phyloP scores from a whole-genome alignment of 2,329 filamentous ascomycete genomes.

The Colletotrichum chlorophyti region DNA sequence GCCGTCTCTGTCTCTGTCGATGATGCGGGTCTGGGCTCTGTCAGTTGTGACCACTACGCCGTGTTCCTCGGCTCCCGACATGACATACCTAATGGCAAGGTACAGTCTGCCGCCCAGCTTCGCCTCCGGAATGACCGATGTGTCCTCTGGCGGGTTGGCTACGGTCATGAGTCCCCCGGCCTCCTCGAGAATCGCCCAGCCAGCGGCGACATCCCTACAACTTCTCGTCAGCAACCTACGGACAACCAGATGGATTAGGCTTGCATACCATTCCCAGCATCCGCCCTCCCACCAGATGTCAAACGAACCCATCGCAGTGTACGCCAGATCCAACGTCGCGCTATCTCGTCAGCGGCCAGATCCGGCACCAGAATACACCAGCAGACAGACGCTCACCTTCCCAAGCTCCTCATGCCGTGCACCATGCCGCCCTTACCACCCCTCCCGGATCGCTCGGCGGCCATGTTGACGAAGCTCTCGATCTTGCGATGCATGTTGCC shows the following conservation, averaged over 20 bases:
- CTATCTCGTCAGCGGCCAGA: conserved; percentile 47
- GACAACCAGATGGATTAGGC: conserved; percentile 30
- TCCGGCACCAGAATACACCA: no score
- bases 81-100: conserved; percentile 67
- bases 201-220: conserved; percentile 74
- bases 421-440: conserved; percentile 79
- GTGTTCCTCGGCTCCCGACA: background rate
- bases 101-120: conserved; percentile 73
- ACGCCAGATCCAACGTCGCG: conserved; percentile 77
- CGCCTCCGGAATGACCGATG: conserved; percentile 63
- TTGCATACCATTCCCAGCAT: conserved; percentile 76
- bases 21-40: conserved; percentile 63
- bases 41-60: conserved; percentile 3
- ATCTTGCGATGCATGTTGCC: conserved; percentile 76
- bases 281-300: conserved; percentile 87
- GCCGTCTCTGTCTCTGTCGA: conserved; percentile 66
- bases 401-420: conserved; percentile 75
- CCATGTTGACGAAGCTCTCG: conserved; percentile 79
- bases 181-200: conserved; percentile 75
- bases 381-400: no score
- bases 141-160: conserved; percentile 71
- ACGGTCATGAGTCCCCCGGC: conserved; percentile 78
- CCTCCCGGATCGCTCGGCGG: conserved; percentile 67
- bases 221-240: conserved; percentile 67
- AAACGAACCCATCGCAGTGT: conserved; percentile 76